Evolutionary conservation across 805 yeast species (phyloP), one percentile per base, ranked within the genome.

Genomic region (Myxozyma monticola): DNA sequence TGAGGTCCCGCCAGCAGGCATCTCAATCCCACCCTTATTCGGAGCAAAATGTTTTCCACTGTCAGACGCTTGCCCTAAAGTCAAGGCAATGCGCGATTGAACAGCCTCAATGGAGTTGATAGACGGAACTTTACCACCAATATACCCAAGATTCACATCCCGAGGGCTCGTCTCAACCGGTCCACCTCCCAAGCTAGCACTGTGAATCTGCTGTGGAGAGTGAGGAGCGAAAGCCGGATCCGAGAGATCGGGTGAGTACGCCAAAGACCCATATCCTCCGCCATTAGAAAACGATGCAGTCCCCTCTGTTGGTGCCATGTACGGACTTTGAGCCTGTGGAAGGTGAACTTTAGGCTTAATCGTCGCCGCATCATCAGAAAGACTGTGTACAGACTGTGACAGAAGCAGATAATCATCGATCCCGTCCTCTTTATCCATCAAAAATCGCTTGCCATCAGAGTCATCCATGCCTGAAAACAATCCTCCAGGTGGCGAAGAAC

Each of bases 51-150:
- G 31, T 10, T 14, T 9, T 14, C 31, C 31, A 28, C 31, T 14
- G 31, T 28, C 31, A 9, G 31, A 28, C 9, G 14, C 31, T 10
- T 40, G 41, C 1, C 58, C 50, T 14, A 54, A 24, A 5, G 58
- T 51, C 52, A 51, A 20, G 10, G 58, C 58, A 18, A 54, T 54
- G 18, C 57, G 48, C 20, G 53, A 46, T 42, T 54, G 58, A 24
- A 54, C 56, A 10, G 57, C 46, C 30, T 54, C 56, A 29, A 54
- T 54, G 8, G 58, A 35, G 18, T 43, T 46, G 8, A 54, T 51
- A 10, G 58, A 51, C 21, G 47, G 58, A 46, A 44, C 22, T 25
- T 30, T 51, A 17, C 49, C 45, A 2, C 49, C 46, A 22, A 51
- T 43, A 26, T 37, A 28, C 17, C 54, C 54, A n/a, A 47, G 35